Evolutionary conservation across 2,329 filamentous ascomycete genomes (phyloP).

Genomic region (Chrysoporthe deuterocubensis): DNA sequence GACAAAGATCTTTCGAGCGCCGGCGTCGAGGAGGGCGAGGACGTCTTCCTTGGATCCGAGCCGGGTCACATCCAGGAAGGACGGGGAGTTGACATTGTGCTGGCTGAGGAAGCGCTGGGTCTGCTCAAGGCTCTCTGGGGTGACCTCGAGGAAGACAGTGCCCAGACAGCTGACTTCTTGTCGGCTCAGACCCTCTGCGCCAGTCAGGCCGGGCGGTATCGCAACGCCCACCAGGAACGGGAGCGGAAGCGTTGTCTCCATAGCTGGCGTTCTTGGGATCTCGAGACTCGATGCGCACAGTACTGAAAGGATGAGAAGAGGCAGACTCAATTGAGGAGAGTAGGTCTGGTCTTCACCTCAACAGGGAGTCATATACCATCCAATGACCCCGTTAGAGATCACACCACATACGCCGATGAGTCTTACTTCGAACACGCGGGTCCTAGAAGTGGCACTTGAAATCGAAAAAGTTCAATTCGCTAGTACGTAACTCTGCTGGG

Average conservation of each 20-base stretch:
- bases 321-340: neutral
- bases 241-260: constrained; percentile 68
- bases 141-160: constrained; percentile 61
- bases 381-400: constrained; percentile 7
- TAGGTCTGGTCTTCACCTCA: too few relatives aligned
- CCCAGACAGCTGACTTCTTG: constrained; percentile 64
- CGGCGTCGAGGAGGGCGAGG: constrained; percentile 79
- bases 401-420: constrained; percentile 25
- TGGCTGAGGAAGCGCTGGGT: constrained; percentile 52
- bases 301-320: neutral
- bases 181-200: constrained; percentile 55
- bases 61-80: constrained; percentile 77
- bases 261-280: constrained; percentile 38
- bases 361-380: neutral
- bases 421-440: constrained; percentile 2
- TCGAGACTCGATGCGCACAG: neutral
- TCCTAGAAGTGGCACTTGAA: constrained; percentile 9
- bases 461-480: constrained; percentile 30
- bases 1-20: constrained; percentile 85
- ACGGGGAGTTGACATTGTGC: constrained; percentile 57
- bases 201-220: constrained; percentile 51
- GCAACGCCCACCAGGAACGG: constrained; percentile 65
- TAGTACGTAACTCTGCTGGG: constrained; percentile 27
- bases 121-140: constrained; percentile 44
- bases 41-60: constrained; percentile 74